Percentiles rank a stretch among this genome's conserved stretches.
phyloP scores from a whole-genome alignment of 495 filamentous ascomycete species.

The Penicillium desertorum region DNA sequence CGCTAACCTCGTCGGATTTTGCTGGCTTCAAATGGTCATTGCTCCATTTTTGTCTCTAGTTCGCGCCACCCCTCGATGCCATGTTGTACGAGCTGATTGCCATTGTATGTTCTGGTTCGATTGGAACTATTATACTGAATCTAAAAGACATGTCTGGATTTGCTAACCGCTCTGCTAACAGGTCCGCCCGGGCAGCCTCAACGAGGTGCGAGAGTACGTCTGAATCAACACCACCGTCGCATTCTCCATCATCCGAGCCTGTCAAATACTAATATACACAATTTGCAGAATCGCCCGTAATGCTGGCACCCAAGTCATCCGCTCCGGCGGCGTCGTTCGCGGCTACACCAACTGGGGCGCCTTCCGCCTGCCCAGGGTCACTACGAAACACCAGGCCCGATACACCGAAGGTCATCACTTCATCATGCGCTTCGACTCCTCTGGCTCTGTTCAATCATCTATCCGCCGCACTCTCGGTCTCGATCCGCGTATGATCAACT shows the following conservation, averaged over 20 bases:
- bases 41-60: constrained; percentile 13
- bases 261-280: constrained; percentile 16
- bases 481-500: constrained; percentile 88
- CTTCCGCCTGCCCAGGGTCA: constrained; percentile 75
- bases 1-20: constrained; percentile 33
- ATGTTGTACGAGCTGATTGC: constrained; percentile 99
- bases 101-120: constrained; percentile 61
- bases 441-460: constrained; percentile 64
- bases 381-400: constrained; percentile 71
- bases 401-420: constrained; percentile 92
- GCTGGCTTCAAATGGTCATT: constrained; percentile 15
- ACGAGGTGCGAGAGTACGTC: constrained; percentile 90
- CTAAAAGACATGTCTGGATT: not conserved
- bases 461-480: constrained; percentile 74
- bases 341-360: constrained; percentile 92
- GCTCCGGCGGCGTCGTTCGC: constrained; percentile 84
- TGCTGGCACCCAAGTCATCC: constrained; percentile 78
- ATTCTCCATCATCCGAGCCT: constrained; percentile 8
- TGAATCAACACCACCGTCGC: constrained; percentile 11
- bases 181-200: constrained; percentile 85
- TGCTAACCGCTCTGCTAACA: constrained; percentile 36
- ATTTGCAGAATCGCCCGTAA: constrained; percentile 74
- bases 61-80: constrained; percentile 26
- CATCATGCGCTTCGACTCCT: constrained; percentile 90
- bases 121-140: not conserved